Conservation (phyloP, 805 yeast species). For the Tetrapisispora phaffii region DNA sequence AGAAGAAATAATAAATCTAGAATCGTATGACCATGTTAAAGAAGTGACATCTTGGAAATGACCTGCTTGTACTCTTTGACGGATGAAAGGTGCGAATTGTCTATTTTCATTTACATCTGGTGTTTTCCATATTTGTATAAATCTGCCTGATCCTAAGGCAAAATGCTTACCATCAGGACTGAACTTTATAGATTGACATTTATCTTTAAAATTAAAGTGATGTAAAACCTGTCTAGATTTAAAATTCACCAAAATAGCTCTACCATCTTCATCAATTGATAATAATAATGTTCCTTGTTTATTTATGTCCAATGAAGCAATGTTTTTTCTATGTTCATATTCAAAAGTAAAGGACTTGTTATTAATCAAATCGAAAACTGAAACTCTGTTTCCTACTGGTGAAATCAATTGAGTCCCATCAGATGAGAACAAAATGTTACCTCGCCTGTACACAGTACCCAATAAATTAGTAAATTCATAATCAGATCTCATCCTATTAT, state of each 20-base stretch:
- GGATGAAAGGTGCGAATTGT: conserved; percentile 92
- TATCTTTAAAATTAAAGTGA: conserved; percentile 85
- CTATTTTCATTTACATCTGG: conserved; percentile 74
- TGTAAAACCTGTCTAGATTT: conserved; percentile 76
- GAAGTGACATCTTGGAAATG: conserved; percentile 76
- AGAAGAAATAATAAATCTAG: conserved; percentile 75
- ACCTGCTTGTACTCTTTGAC: conserved; percentile 84
- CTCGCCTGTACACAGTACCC: conserved; percentile 91
- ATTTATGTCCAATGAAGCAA: conserved; percentile 71
- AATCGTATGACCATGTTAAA: conserved; percentile 82
- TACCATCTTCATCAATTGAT: conserved; percentile 82
- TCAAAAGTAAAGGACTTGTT: conserved; percentile 81
- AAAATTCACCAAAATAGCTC: conserved; percentile 86
- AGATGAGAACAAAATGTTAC: conserved; percentile 75
- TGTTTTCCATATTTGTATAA: conserved; percentile 88
- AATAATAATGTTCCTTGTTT: conserved; percentile 69
- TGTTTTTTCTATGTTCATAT: conserved; percentile 85
- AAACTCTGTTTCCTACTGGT: conserved; percentile 91
- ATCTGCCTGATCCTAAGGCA: conserved; percentile 76
- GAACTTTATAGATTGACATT: conserved; percentile 64
- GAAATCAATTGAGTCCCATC: conserved; percentile 78
- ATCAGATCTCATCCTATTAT: conserved; percentile 69
- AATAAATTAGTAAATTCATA: conserved; percentile 77
- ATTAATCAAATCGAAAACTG: conserved; percentile 76
- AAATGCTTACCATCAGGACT: conserved; percentile 82